These are phyloP conservation scores for Pseudogymnoascus verrucosus DNA, from an alignment of 2,329 filamentous ascomycete species.

Conservation along the genomic window DNA sequence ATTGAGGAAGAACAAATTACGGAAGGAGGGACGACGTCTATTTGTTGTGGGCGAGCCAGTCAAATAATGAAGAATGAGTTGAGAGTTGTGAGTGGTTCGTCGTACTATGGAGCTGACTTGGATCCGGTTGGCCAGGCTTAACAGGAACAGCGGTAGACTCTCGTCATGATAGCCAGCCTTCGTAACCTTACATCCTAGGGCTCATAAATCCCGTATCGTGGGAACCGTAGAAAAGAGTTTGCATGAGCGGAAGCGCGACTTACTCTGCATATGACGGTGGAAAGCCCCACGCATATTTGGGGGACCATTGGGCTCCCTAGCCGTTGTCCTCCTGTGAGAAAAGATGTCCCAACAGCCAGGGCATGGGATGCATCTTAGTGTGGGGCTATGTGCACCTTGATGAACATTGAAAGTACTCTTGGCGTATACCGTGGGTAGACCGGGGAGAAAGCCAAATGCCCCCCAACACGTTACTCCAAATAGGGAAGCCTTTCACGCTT, in stretches of 20 bases:
- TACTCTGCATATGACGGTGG: not conserved
- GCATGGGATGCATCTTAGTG: not conserved
- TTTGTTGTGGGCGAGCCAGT: conserved; percentile 8
- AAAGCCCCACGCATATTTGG: not conserved
- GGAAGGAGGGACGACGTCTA: not conserved
- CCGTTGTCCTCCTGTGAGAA: not conserved
- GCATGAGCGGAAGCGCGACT: not conserved
- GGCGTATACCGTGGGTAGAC: not conserved
- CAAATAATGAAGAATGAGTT: not conserved
- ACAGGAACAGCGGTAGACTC: not conserved
- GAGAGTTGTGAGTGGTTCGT: not conserved
- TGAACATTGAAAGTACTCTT: not conserved
- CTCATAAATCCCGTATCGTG: not conserved
- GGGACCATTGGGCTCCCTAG: not conserved
- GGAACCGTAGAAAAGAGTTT: not conserved
- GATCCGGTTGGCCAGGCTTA: not conserved
- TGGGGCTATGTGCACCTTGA: not conserved
- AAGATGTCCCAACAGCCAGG: conserved; percentile 4
- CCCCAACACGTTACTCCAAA: not conserved
- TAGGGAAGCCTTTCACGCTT: not conserved
- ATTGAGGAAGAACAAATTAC: not conserved
- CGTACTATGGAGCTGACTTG: not conserved
- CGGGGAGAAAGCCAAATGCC: not conserved
- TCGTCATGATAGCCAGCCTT: not conserved
- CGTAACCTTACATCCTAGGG: not conserved